Conservation (phyloP, 495 filamentous ascomycete species). For the Neurospora africana region DNA sequence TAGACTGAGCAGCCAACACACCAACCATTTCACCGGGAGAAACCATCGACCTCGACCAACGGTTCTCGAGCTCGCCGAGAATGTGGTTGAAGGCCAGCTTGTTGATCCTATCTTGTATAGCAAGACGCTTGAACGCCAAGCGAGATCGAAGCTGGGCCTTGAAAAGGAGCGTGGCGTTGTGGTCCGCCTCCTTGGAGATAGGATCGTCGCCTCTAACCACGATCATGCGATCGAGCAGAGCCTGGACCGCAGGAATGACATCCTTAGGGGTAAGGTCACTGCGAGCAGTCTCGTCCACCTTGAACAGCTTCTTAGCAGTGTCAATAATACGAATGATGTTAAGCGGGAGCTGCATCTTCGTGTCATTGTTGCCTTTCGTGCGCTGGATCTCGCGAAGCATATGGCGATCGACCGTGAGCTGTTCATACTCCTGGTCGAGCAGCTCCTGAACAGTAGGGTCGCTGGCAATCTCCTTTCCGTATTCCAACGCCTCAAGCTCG, state of each 20-base stretch:
- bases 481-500: conserved; percentile 66
- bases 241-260: conserved; percentile 71
- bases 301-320: conserved; percentile 78
- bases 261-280: conserved; percentile 88
- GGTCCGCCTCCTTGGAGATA: conserved; percentile 76
- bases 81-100: conserved; percentile 90
- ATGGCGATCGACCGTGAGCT: conserved; percentile 59
- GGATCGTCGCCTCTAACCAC: conserved; percentile 76
- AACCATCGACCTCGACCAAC: conserved; percentile 71
- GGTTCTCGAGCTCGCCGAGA: conserved; percentile 78
- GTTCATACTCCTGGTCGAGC: conserved; percentile 82
- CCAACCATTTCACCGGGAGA: conserved; percentile 97
- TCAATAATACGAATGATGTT: conserved; percentile 87
- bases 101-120: conserved; percentile 71
- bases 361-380: conserved; percentile 51
- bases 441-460: conserved; percentile 75
- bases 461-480: conserved; percentile 76
- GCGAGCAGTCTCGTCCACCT: conserved; percentile 68
- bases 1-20: conserved; percentile 93
- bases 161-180: conserved; percentile 78
- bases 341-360: conserved; percentile 79
- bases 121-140: conserved; percentile 83
- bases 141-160: conserved; percentile 84
- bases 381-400: conserved; percentile 55
- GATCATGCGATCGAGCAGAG: conserved; percentile 62